These are phyloP conservation scores for Blastocystis sp. DNA, from an alignment of 352 stramenopile genomes.

Conservation along the genomic window DNA sequence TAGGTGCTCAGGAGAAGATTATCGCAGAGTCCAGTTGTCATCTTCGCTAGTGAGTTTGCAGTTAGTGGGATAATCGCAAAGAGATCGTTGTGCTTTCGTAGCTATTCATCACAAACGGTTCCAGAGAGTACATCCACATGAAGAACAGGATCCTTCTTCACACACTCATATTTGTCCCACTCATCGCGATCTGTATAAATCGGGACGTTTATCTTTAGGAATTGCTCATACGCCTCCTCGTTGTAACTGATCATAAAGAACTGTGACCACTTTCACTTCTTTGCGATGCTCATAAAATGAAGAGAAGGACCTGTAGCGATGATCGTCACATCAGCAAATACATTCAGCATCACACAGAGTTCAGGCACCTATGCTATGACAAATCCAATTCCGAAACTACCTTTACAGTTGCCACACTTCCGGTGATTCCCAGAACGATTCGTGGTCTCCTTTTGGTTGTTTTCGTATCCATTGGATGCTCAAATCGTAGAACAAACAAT, in stretches of 20 bases:
- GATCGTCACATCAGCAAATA: conserved; percentile 12
- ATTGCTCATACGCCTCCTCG: neutral
- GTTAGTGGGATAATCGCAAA: conserved; percentile 45
- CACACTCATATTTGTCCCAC: conserved; percentile 36
- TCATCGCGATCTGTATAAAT: conserved; percentile 27
- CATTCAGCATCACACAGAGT: conserved; percentile 22
- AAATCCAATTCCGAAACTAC: neutral
- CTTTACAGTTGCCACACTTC: conserved; percentile 48
- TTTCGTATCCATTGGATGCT: neutral
- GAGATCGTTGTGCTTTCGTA: conserved; percentile 15
- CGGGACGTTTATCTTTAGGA: neutral
- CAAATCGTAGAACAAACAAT: conserved; percentile 33
- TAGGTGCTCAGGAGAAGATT: conserved; percentile 38
- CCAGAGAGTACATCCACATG: conserved; percentile 7
- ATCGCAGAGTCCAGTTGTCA: conserved; percentile 27
- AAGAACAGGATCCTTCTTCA: conserved; percentile 52
- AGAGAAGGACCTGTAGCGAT: conserved; percentile 25
- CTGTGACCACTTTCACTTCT: neutral
- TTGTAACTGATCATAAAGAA: conserved; percentile 6
- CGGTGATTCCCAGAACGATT: conserved; percentile 24
- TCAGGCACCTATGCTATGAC: neutral
- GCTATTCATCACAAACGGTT: neutral
- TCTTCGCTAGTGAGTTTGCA: conserved; percentile 24
- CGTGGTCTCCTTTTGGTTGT: neutral
- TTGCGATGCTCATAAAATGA: conserved; percentile 13